Base-by-base conservation (phyloP, 306 rosid genomes). In the Pterocarpus santalinus region DNA sequence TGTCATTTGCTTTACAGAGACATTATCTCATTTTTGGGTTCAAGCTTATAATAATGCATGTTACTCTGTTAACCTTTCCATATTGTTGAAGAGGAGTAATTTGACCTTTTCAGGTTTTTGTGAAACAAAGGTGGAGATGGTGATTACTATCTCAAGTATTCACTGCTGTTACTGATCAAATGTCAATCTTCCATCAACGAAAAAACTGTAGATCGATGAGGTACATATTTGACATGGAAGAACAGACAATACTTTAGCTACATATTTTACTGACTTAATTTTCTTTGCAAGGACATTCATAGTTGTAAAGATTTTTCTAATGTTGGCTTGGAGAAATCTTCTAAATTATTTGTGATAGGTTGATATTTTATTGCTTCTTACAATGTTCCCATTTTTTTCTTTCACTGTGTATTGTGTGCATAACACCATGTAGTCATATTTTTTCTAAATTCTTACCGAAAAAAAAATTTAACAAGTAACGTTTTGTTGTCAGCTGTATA, bases 61-160 rank as follows among this genome's bases (percentile, higher is more conserved):
- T 67, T 44, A 13, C 33, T 72, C 38, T 7, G 56, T 47, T 69
- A 51, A 52, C 11, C 62, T 79, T 76, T 80, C 43, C 30, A 28
- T 49, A 43, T 67, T 74, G 72, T 57, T 65, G 78, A 62, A 56
- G 61, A 58, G 67, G 81, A 82, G 82, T 63, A 55, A 63, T 78
- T 57, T 80, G 69, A 75, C 84, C 32, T 79, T 86, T 88, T 86
- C 96, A 91, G 96, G 94, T 88, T 85, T 83, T 75, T 77, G 85
- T 80, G 73, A 83, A 57, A 72, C 75, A 72, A 81, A 22, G 28
- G 0, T 22, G 28, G 28, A 11, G 81, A 75, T 72, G 84, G 65
- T 70, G 64, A 82, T 47, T 78, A 56, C 65, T 81, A 82, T 80
- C 51, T 80, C 88, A 72, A 83, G 83, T 44, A 76, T 78, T 60